Conservation (phyloP, 176 grass and related monocot genomes). For the Tillandsia fasciculata region DNA sequence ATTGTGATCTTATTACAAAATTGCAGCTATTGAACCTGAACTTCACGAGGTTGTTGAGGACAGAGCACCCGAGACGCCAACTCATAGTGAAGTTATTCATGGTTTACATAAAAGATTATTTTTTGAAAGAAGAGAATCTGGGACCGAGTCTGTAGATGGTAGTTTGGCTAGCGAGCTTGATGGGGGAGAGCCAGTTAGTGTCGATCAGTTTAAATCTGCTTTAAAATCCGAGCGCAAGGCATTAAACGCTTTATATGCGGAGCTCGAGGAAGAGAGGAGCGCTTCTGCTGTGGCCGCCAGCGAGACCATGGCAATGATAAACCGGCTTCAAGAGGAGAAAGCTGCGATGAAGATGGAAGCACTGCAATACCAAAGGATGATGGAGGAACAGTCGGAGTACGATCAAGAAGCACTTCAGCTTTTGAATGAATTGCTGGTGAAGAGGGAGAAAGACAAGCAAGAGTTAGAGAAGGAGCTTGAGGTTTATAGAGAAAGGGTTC, state of each 20-base stretch:
- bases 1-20: background rate
- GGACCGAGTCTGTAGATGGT: slow-evolving; percentile 49
- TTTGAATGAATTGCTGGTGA: slow-evolving; percentile 76
- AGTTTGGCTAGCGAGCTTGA: slow-evolving; percentile 38
- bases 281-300: slow-evolving; percentile 81
- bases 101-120: slow-evolving; percentile 37
- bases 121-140: slow-evolving; percentile 32
- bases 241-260: slow-evolving; percentile 61
- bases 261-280: slow-evolving; percentile 91
- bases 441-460: slow-evolving; percentile 94
- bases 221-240: slow-evolving; percentile 45
- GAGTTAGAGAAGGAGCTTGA: slow-evolving; percentile 74
- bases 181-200: slow-evolving; percentile 36
- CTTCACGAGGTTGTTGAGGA: slow-evolving; percentile 40
- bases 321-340: slow-evolving; percentile 97
- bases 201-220: slow-evolving; percentile 66
- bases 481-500: slow-evolving; percentile 48
- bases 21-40: slow-evolving; percentile 7
- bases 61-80: slow-evolving; percentile 28
- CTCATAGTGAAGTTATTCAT: slow-evolving; percentile 29
- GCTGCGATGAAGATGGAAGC: slow-evolving; percentile 99
- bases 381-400: slow-evolving; percentile 97
- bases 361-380: slow-evolving; percentile 89
- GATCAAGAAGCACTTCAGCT: slow-evolving; percentile 92
- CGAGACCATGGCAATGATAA: slow-evolving; percentile 99